Percentiles rank a stretch among this genome's conserved stretches.
phyloP scores from a whole-genome alignment of 192 early-diverging fungal species.

The Funneliformis geosporum region DNA sequence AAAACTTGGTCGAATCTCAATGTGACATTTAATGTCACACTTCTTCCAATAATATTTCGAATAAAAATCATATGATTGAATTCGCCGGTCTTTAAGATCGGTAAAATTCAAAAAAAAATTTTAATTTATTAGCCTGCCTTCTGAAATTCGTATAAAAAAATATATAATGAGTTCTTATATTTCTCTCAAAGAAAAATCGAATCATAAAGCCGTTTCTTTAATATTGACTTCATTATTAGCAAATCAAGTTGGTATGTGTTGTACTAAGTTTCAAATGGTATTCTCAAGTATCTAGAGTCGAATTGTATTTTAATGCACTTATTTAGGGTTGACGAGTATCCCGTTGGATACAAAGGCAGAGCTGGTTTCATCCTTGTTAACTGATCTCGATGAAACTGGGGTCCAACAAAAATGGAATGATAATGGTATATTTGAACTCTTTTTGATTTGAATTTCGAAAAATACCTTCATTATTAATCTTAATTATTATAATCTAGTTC shows the following conservation, averaged over 20 bases:
- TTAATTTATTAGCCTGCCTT: too few species aligned
- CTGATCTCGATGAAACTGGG: constrained; percentile 26
- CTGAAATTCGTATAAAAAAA: background rate
- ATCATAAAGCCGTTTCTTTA: constrained; percentile 1
- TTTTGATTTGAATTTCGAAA: background rate
- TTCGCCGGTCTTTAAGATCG: too few species aligned
- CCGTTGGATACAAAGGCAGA: background rate
- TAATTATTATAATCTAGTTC: constrained; percentile 42
- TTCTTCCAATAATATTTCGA: too few species aligned
- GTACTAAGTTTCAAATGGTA: background rate
- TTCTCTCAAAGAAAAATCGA: constrained; percentile 11
- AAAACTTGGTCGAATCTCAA: too few species aligned
- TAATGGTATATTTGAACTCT: constrained; percentile 4
- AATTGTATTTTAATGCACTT: background rate
- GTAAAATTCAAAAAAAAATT: too few species aligned
- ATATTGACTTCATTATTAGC: background rate
- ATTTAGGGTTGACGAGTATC: constrained; percentile 3
- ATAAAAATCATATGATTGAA: too few species aligned
- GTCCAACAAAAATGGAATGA: constrained; percentile 23
- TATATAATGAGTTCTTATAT: constrained; percentile 22
- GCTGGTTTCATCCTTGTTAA: constrained; percentile 4
- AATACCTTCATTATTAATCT: background rate
- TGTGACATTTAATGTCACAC: too few species aligned
- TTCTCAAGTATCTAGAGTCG: background rate
- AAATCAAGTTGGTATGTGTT: background rate